Evolutionary conservation across 192 early-diverging fungal species (phyloP), one percentile per base, ranked within the genome.

Genomic region (Backusella westeae): DNA sequence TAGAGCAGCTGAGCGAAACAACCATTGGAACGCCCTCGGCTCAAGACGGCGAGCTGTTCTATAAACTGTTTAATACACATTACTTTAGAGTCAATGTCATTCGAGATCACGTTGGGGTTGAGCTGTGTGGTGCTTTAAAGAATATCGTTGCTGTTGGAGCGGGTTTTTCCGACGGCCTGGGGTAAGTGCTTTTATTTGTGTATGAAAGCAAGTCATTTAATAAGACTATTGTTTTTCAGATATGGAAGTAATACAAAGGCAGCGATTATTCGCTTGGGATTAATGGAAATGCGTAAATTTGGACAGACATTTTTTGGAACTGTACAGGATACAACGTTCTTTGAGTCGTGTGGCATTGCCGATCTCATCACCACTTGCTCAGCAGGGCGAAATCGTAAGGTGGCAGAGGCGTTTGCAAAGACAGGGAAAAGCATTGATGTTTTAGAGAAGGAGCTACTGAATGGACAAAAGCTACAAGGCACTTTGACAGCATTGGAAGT

Each of bases 401-500:
- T 97, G 36, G 97, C 95, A 1, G 96, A 99, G 81, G 95, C 93
- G 3, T 92, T 90, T 81, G 95, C 94, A 34, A 81, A 79, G 41
- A 99, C 95, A 2, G 95, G 95, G 32, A 97, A 97, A 84, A 88
- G 95, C 26, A 94, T 99, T 87, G 91, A 93, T 42, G 89, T 88
- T 80, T 87, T 99, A n/a, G 96, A 99, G 76, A 81, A 89, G 68
- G 96, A 97, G 72, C 81, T 98, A 83, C 85, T 99, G 49, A 96
- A 97, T 79, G 97, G 97, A 36, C 97, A 99, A 76, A 99, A 99
- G 81, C 84, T 99, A 66, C 97, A 99, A 83, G 97, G 97, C 36
- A 95, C 96, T 17, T 83, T 94, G 52, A 98, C 97, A 0, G 91
- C 94, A 19, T 82, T 91, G 81, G 96, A 99, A 81, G 90, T 98